Conservation (phyloP, 345 rosid species). For the Acer negundo region DNA sequence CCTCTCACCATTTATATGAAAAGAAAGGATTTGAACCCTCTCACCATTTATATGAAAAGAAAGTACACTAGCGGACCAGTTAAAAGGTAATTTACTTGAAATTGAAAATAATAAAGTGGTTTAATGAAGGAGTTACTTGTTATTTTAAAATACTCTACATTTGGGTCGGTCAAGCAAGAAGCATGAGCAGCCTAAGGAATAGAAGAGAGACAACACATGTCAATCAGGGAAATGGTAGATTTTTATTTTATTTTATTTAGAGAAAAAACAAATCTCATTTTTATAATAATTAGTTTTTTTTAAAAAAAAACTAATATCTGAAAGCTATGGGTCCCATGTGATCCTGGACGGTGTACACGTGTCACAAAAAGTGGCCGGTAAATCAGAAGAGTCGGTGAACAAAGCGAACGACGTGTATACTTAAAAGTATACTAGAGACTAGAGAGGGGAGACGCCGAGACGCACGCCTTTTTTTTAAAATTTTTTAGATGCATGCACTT, state of each 20-base stretch:
- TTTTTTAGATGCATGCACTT: conserved; percentile 21
- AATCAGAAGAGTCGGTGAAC: conserved; percentile 21
- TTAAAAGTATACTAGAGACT: no score
- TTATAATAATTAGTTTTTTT: background rate
- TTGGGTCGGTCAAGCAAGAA: no score
- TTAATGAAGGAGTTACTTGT: no score
- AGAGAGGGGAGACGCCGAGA: background rate
- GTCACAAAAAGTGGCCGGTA: conserved; percentile 5
- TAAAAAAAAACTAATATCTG: conserved; percentile 8
- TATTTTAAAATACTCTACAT: no score
- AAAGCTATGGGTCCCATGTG: conserved; percentile 4
- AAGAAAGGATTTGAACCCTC: no score
- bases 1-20: no score
- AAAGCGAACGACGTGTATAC: conserved; percentile 22
- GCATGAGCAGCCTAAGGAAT: no score
- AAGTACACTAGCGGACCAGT: no score
- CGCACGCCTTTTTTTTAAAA: background rate
- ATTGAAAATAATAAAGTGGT: no score
- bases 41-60: no score
- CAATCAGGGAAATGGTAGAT: background rate
- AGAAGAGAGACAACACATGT: conserved; percentile 21
- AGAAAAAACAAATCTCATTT: background rate
- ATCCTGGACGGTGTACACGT: background rate
- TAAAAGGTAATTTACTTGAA: no score
- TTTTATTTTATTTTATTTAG: background rate